Percentiles rank a stretch among this genome's conserved stretches.
phyloP scores from a whole-genome alignment of 169 alveolate species.

The Plasmodium coatneyi region DNA sequence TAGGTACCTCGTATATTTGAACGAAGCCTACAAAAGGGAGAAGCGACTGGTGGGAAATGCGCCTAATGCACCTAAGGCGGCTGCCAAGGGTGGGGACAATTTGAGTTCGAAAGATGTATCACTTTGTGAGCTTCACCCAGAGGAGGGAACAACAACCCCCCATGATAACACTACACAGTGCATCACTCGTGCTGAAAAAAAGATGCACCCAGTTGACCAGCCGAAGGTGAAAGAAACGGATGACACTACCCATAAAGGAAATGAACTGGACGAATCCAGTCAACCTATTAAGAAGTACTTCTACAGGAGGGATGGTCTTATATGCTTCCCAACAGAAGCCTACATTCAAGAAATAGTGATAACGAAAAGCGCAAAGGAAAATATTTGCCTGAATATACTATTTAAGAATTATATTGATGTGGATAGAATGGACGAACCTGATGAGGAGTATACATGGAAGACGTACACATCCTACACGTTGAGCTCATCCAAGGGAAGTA shows the following conservation, averaged over 20 bases:
- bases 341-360: conserved; percentile 64
- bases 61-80: neutral
- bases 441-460: neutral
- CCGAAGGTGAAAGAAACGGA: neutral
- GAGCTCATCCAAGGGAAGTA: neutral
- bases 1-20: conserved; percentile 76
- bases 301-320: conserved; percentile 11
- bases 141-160: neutral
- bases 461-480: neutral
- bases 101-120: neutral
- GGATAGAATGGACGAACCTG: neutral
- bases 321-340: conserved; percentile 52
- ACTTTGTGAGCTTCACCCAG: neutral
- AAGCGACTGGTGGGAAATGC: neutral
- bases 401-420: conserved; percentile 21
- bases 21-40: conserved; percentile 8
- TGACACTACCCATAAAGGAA: neutral
- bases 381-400: conserved; percentile 50
- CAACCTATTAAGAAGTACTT: conserved; percentile 36
- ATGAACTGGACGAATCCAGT: neutral
- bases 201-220: neutral
- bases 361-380: conserved; percentile 40
- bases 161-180: neutral
- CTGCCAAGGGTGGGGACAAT: neutral
- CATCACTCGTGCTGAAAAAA: neutral